These are phyloP conservation scores for Aquilaria malaccensis DNA, from an alignment of 345 rosid species.

Conservation along the genomic window DNA sequence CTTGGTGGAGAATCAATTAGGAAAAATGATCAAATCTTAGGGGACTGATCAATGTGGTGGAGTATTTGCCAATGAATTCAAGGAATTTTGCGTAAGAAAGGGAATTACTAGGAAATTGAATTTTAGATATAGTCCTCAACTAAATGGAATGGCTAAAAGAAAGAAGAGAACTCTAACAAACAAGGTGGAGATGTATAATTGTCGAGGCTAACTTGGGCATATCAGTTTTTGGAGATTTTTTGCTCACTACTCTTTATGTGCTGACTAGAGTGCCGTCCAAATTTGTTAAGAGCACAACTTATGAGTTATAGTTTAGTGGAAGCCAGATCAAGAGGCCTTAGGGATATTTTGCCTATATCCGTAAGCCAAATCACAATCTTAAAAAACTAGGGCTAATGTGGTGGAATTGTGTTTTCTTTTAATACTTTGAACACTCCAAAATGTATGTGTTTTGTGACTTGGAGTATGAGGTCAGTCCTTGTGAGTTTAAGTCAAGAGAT, in stretches of 20 bases:
- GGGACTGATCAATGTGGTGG: neutral
- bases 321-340: neutral
- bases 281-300: neutral
- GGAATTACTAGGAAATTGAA: neutral
- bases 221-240: neutral
- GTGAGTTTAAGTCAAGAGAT: too few species aligned
- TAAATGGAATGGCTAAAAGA: slow-evolving; percentile 3
- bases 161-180: neutral
- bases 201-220: slow-evolving; percentile 4
- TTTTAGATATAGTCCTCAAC: neutral
- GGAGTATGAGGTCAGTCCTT: too few species aligned
- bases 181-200: slow-evolving; percentile 11
- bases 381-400: too few species aligned
- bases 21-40: neutral
- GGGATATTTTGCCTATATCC: too few species aligned
- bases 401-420: neutral
- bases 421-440: neutral
- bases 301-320: slow-evolving; percentile 1
- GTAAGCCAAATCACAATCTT: too few species aligned
- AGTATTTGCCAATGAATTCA: slow-evolving; percentile 1
- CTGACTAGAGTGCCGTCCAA: neutral
- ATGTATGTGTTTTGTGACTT: neutral
- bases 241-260: neutral
- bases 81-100: neutral
- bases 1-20: neutral